These are phyloP conservation scores for Passalora sequoiae DNA, from an alignment of 2,329 filamentous ascomycete species.

Conservation along the genomic window DNA sequence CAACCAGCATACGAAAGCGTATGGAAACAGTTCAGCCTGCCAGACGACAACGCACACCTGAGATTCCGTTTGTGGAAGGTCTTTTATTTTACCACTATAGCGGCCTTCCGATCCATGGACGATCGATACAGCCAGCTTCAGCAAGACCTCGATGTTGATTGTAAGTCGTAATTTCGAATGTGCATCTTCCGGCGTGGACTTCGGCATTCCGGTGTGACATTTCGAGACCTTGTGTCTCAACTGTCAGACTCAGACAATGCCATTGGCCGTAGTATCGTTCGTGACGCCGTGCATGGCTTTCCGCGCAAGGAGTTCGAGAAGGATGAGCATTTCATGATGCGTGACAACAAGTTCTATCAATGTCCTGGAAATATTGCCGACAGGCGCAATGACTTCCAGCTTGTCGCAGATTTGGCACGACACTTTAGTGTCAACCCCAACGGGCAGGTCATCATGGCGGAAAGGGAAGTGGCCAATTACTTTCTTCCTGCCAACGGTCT, in stretches of 20 bases:
- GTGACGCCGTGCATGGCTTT: constrained; percentile 7
- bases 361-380: background rate
- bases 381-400: constrained; percentile 1
- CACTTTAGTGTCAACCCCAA: background rate
- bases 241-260: background rate
- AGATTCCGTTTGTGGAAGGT: too few relatives aligned
- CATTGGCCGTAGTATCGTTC: background rate
- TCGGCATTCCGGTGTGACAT: too few relatives aligned
- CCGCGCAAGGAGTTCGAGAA: constrained; percentile 7
- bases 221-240: background rate
- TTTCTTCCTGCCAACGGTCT: constrained; percentile 8
- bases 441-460: background rate
- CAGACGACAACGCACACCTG: too few relatives aligned
- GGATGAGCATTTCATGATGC: constrained; percentile 1
- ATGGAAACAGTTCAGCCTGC: too few relatives aligned
- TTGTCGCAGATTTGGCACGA: constrained; percentile 3
- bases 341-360: constrained; percentile 11
- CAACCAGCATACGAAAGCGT: too few relatives aligned
- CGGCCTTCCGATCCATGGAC: too few relatives aligned
- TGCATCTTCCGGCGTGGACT: too few relatives aligned
- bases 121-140: too few relatives aligned
- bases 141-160: too few relatives aligned
- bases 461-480: constrained; percentile 6
- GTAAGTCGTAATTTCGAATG: too few relatives aligned
- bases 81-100: too few relatives aligned